phyloP scores from a whole-genome alignment of 345 rosid genomes.

The Moringa oleifera region DNA sequence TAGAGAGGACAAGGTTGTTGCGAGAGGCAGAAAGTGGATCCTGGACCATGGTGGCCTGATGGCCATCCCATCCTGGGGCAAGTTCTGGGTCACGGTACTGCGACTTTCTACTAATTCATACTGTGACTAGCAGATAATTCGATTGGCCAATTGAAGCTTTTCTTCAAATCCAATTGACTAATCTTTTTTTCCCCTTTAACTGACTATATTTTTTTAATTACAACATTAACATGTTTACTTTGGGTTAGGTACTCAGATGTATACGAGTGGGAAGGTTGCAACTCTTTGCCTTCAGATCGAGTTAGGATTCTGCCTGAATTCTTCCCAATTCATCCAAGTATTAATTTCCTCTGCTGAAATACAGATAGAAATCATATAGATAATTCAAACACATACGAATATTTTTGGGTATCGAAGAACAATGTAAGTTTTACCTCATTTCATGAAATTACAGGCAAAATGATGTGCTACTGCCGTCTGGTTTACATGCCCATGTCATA shows the following conservation, averaged over 20 bases:
- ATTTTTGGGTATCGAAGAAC: too few species aligned
- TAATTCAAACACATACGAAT: too few species aligned
- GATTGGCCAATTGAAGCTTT: too few species aligned
- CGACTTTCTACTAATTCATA: too few species aligned
- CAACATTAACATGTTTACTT: not conserved
- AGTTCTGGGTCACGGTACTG: conserved; percentile 52
- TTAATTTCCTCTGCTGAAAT: not conserved
- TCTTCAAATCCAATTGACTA: too few species aligned
- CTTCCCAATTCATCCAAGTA: conserved; percentile 51
- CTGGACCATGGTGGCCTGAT: conserved; percentile 55
- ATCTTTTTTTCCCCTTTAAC: not conserved
- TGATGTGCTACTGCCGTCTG: conserved; percentile 50
- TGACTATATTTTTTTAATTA: not conserved
- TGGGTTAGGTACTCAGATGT: conserved; percentile 46
- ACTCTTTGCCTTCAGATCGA: conserved; percentile 67
- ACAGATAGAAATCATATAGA: too few species aligned
- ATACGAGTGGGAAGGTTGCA: conserved; percentile 68
- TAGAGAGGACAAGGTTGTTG: conserved; percentile 32
- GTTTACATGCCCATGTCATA: conserved; percentile 68
- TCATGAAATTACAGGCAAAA: conserved; percentile 31
- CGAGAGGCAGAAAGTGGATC: conserved; percentile 53
- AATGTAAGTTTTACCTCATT: not conserved
- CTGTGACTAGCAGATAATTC: too few species aligned
- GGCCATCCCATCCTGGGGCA: conserved; percentile 60
- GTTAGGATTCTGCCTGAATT: conserved; percentile 49